phyloP scores from a whole-genome alignment of 805 yeast genomes.

The Yarrowia sp. region DNA sequence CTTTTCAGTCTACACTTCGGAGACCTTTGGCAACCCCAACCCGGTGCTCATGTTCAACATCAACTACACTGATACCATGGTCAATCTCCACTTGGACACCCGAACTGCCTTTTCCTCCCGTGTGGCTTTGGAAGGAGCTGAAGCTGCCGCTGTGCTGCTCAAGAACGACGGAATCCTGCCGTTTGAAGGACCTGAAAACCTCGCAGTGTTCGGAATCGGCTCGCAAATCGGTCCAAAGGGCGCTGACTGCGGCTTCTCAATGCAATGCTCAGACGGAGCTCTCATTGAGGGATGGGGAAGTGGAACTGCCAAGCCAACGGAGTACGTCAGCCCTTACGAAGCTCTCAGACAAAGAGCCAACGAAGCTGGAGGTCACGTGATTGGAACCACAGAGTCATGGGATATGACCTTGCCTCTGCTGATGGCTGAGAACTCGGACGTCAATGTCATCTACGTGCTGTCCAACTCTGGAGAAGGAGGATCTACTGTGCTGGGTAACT shows the following conservation, averaged over 20 bases:
- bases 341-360: slow-evolving; percentile 59
- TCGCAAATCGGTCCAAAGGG: slow-evolving; percentile 61
- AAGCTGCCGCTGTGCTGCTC: slow-evolving; percentile 47
- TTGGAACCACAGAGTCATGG: slow-evolving; percentile 16
- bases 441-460: slow-evolving; percentile 61
- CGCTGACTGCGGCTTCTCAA: slow-evolving; percentile 59
- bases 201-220: slow-evolving; percentile 48
- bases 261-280: slow-evolving; percentile 60
- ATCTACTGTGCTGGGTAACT: slow-evolving; percentile 55
- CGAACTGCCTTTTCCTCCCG: neutral
- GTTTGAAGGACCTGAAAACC: slow-evolving; percentile 57
- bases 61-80: neutral
- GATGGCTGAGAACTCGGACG: slow-evolving; percentile 50
- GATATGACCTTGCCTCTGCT: neutral
- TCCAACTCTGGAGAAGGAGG: slow-evolving; percentile 65
- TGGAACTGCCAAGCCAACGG: slow-evolving; percentile 63
- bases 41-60: slow-evolving; percentile 4
- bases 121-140: slow-evolving; percentile 2
- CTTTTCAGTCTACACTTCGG: neutral
- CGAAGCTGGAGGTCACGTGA: neutral
- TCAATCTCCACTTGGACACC: neutral
- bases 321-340: slow-evolving; percentile 63
- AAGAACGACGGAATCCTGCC: slow-evolving; percentile 61
- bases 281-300: slow-evolving; percentile 71
- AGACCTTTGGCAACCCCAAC: slow-evolving; percentile 3